Conservation (phyloP, 495 filamentous ascomycete species). For the Xylaria telfairii region DNA sequence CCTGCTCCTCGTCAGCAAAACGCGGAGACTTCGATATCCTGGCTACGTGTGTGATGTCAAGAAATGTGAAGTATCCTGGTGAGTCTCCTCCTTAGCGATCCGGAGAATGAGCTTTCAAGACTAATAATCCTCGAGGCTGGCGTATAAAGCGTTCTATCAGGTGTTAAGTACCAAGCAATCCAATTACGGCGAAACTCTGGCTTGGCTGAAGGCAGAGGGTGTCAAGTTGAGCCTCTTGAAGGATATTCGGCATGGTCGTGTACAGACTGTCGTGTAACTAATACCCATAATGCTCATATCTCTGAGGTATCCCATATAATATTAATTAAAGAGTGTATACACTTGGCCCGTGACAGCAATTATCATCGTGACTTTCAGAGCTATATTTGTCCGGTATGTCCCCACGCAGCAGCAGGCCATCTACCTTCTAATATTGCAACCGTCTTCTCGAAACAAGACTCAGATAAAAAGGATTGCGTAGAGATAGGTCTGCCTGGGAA, state of each 20-base stretch:
- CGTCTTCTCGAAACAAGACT: not conserved
- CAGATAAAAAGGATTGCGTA: not conserved
- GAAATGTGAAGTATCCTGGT: constrained; percentile 74
- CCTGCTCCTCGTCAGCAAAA: constrained; percentile 66
- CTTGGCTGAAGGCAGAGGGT: constrained; percentile 64
- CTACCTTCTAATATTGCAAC: not conserved
- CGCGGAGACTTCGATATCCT: constrained; percentile 51
- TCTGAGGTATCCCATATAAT: not conserved
- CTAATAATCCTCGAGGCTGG: constrained; percentile 54
- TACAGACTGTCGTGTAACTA: constrained; percentile 25
- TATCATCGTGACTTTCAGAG: no score
- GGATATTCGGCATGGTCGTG: constrained; percentile 35
- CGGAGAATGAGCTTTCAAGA: not conserved
- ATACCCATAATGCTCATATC: not conserved
- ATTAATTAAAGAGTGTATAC: not conserved
- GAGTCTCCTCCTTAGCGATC: constrained; percentile 31
- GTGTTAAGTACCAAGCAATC: constrained; percentile 74
- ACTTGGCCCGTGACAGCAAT: not conserved
- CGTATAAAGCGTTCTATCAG: constrained; percentile 67
- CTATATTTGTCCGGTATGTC: not conserved
- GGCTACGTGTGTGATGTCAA: constrained; percentile 64
- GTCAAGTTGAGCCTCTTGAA: constrained; percentile 35
- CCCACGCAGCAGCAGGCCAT: not conserved
- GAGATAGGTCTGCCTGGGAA: constrained; percentile 28
- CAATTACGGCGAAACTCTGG: constrained; percentile 62